A percentile compares a stretch with the other conserved stretches of the same genome.
Conservation (phyloP, 2,329 filamentous ascomycete species). For the Fusarium solani-melongenae region DNA sequence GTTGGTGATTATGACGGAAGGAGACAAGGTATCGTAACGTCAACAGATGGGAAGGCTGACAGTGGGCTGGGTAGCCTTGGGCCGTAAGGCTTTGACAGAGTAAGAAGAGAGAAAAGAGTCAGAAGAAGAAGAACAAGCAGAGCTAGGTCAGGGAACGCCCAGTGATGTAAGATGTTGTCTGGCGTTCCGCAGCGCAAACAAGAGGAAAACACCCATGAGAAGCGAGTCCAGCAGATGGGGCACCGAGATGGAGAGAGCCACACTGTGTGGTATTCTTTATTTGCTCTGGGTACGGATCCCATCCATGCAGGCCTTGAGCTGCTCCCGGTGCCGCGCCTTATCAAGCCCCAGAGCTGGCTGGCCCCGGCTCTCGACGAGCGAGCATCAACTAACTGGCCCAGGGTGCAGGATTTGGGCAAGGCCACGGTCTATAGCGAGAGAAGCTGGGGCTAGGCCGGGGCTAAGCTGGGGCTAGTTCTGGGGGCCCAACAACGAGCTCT, state of each 20-base stretch:
- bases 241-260: conserved; percentile 35
- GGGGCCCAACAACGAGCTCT: conserved; percentile 30
- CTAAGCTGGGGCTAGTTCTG: conserved; percentile 29
- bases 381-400: conserved; percentile 20
- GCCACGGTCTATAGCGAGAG: conserved; percentile 31
- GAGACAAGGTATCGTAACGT: conserved; percentile 13
- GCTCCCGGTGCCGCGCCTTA: conserved; percentile 37
- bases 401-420: conserved; percentile 24
- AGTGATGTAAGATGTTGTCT: conserved; percentile 43
- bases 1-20: conserved; percentile 21
- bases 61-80: conserved; percentile 26
- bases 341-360: conserved; percentile 42
- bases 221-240: conserved; percentile 36
- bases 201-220: conserved; percentile 37
- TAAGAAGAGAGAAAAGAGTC: conserved; percentile 30
- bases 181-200: conserved; percentile 30
- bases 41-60: conserved; percentile 19
- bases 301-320: conserved; percentile 37
- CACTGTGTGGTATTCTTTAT: conserved; percentile 43
- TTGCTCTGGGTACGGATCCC: conserved; percentile 37
- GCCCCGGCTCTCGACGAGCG: conserved; percentile 15
- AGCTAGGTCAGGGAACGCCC: conserved; percentile 23
- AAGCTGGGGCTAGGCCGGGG: conserved; percentile 34
- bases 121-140: conserved; percentile 32
- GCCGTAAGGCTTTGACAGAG: conserved; percentile 24